These are phyloP conservation scores for Fragaria nilgerrensis DNA, from an alignment of 306 rosid species.

Conservation along the genomic window DNA sequence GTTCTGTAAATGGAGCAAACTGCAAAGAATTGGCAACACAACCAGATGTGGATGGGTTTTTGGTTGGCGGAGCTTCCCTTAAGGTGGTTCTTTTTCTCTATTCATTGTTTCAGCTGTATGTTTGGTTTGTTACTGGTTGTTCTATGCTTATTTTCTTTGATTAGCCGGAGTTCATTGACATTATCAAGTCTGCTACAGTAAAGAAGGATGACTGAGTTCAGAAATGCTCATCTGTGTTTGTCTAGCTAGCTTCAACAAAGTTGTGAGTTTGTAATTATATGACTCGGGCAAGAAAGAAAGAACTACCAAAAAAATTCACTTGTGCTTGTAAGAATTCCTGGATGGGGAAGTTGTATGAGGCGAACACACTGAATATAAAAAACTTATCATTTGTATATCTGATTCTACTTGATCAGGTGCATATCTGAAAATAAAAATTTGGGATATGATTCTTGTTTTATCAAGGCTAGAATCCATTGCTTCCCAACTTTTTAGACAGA, in stretches of 20 bases:
- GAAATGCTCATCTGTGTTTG: slow-evolving; percentile 20
- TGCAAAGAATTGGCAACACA: slow-evolving; percentile 76
- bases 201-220: slow-evolving; percentile 49
- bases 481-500: neutral
- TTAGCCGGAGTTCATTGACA: slow-evolving; percentile 81
- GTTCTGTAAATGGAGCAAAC: slow-evolving; percentile 92
- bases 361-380: neutral
- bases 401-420: neutral
- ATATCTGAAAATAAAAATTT: neutral
- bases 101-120: neutral
- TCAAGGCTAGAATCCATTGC: neutral
- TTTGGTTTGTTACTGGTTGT: slow-evolving; percentile 24
- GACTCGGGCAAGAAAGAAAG: neutral
- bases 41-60: slow-evolving; percentile 88
- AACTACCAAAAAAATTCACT: neutral
- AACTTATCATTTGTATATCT: neutral
- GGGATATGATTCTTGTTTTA: neutral
- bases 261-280: neutral
- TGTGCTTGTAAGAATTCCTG: neutral
- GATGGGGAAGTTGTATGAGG: neutral
- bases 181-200: slow-evolving; percentile 72
- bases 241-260: slow-evolving; percentile 21
- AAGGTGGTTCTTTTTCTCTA: slow-evolving; percentile 38
- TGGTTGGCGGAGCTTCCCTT: slow-evolving; percentile 95
- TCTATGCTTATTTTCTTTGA: neutral